Base-by-base conservation (phyloP, 2,329 filamentous ascomycete species). In the Ceratocystis eucalypticola region DNA sequence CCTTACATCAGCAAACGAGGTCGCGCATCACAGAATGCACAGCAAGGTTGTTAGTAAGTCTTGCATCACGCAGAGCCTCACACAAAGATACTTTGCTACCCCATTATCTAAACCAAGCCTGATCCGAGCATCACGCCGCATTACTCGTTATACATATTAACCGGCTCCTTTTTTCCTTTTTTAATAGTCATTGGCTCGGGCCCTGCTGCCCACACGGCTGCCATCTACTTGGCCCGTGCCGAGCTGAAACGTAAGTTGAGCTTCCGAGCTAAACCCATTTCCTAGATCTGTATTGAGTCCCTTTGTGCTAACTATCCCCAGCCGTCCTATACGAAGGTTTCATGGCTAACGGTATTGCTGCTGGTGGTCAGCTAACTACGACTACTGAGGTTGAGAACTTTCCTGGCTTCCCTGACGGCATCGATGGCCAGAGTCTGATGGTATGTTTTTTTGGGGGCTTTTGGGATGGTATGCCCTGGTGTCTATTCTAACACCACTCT, bases 321-420 rank as follows among this genome's bases (percentile, higher is more conserved):
- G 85, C 94, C 69, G 89, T 96, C 69, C 82, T 99, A 71, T 99
- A 97, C 76, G 94, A 99, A 80, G 94, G 94, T 72, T 96, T 99
- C 83, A 86, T 99, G 76, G 94, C 94, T 72, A 94, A 96, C 74
- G 94, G 93, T 73, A 96, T 95, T 72, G 94, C 94, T 5, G 91
- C 94, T 57, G 94, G 94, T 71, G 94, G 94, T 67, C 94, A 99
- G 82, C 83, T 99, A 71, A 99, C 95, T 66, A 99, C 95, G 30
- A 99, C 94, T 66, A 97, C 96, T 73, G 95, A 99, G 71, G 86
- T 99, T 68, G 94, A 99, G 81, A 99, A 99, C 83, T 99, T 88
- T 78, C 94, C 94, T 30, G 94, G 94, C 61, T 99, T 97, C 80
- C 88, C 89, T 73, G 84, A 89, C 72, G 89, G 88, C 70, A 91